These are phyloP conservation scores for Teratosphaeria gauchensis DNA, from an alignment of 2,329 filamentous ascomycete genomes.

Conservation along the genomic window DNA sequence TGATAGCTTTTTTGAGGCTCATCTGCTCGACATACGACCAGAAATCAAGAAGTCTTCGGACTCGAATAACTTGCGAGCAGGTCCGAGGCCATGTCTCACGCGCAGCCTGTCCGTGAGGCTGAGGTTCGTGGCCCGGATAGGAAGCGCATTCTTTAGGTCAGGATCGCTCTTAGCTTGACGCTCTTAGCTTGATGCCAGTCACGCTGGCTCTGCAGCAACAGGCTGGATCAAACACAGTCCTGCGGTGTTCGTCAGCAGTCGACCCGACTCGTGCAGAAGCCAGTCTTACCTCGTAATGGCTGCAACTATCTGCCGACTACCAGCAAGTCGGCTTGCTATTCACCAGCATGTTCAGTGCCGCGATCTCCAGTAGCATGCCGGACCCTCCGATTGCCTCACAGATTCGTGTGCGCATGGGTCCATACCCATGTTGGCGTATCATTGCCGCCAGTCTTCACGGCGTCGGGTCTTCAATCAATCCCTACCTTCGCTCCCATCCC, in stretches of 20 bases:
- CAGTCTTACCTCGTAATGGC: neutral
- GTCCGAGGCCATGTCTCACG: too few species aligned
- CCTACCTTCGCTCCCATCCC: conserved; percentile 5
- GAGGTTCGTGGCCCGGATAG: too few species aligned
- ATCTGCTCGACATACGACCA: too few species aligned
- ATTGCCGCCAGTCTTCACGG: neutral
- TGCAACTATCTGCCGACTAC: neutral
- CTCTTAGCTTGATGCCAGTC: too few species aligned
- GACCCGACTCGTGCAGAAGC: neutral
- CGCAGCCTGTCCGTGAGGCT: too few species aligned
- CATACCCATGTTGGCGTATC: neutral
- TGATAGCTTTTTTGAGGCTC: too few species aligned
- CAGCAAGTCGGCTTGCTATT: neutral
- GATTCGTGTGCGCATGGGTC: neutral
- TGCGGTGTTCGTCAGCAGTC: neutral
- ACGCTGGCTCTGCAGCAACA: neutral
- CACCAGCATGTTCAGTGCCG: neutral
- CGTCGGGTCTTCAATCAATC: neutral
- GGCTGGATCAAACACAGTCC: neutral
- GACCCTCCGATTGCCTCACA: neutral
- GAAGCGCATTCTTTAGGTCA: too few species aligned
- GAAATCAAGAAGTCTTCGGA: too few species aligned
- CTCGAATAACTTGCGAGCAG: too few species aligned
- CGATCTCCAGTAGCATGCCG: neutral
- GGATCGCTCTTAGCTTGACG: too few species aligned